Percentiles rank a stretch among this genome's conserved stretches.
Conservation (phyloP, 306 rosid genomes). For the Quercus rubra region DNA sequence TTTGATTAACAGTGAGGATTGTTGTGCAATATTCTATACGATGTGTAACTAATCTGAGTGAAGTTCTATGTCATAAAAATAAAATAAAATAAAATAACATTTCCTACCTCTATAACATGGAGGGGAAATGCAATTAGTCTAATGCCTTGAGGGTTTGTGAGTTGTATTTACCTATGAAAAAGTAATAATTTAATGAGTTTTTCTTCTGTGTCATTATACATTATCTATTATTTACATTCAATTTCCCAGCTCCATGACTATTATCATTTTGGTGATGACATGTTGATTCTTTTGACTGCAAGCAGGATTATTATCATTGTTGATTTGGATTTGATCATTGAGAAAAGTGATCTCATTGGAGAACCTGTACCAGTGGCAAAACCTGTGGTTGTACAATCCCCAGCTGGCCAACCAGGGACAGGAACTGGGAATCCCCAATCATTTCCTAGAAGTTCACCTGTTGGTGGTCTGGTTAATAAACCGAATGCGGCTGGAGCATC, state of each 20-base stretch:
- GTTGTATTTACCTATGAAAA: neutral
- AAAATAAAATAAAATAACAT: neutral
- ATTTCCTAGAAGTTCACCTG: conserved; percentile 21
- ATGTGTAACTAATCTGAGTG: no score
- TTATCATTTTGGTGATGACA: neutral
- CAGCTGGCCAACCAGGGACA: conserved; percentile 34
- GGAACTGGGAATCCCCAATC: conserved; percentile 37
- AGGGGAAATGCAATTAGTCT: neutral
- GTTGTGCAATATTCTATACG: neutral
- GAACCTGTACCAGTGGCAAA: conserved; percentile 40
- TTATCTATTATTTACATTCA: neutral
- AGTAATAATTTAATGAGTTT: neutral
- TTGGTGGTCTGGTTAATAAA: conserved; percentile 31
- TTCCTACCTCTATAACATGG: neutral
- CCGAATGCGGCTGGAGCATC: conserved; percentile 33
- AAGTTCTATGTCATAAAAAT: neutral
- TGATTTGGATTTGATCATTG: conserved; percentile 56
- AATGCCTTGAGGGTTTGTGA: neutral
- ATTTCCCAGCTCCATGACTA: neutral
- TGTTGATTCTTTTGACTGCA: conserved; percentile 8
- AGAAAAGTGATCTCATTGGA: conserved; percentile 60
- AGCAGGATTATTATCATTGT: conserved; percentile 76
- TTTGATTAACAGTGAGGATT: neutral
- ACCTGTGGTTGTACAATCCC: conserved; percentile 19
- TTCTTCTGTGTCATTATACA: neutral